phyloP scores from a whole-genome alignment of 1,284 basidiomycete species.

The Exobasidium cylindrosporum region DNA sequence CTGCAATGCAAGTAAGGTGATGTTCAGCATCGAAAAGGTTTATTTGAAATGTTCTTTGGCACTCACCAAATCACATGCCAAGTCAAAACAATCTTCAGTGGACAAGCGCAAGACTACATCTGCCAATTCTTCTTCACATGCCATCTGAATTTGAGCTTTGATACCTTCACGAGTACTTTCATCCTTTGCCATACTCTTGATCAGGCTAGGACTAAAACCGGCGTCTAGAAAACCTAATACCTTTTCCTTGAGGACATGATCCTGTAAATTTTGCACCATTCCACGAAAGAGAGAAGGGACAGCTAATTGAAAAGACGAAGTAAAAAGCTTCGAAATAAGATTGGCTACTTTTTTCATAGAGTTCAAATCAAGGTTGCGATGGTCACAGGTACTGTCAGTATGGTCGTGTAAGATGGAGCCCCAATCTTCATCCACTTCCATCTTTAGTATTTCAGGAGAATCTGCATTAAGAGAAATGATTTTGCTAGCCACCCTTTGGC shows the following conservation, averaged over 20 bases:
- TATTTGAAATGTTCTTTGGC: not conserved
- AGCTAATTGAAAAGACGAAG: slow-evolving; percentile 15
- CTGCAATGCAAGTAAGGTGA: not conserved
- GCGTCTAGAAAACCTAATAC: slow-evolving; percentile 23
- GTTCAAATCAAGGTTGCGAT: slow-evolving; percentile 4
- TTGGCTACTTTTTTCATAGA: slow-evolving; percentile 13
- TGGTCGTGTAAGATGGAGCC: not conserved
- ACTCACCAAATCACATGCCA: slow-evolving; percentile 25
- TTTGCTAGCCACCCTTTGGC: slow-evolving; percentile 1
- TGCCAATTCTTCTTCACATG: slow-evolving; percentile 23
- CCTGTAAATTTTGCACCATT: slow-evolving; percentile 21
- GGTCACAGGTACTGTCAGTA: slow-evolving; percentile 4
- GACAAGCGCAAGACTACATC: slow-evolving; percentile 19
- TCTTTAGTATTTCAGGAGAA: not conserved
- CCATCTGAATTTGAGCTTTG: slow-evolving; percentile 16
- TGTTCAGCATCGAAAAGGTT: not conserved
- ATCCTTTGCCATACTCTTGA: slow-evolving; percentile 14
- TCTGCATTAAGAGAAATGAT: not conserved
- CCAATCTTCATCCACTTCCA: not conserved
- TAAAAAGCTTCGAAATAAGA: slow-evolving; percentile 22
- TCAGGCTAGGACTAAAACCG: slow-evolving; percentile 12
- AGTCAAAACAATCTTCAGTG: slow-evolving; percentile 29
- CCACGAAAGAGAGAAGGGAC: slow-evolving; percentile 18
- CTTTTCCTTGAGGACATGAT: slow-evolving; percentile 19
- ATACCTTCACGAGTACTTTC: slow-evolving; percentile 12